Evolutionary conservation across 148 eudicot genomes (phyloP).

Genomic region (Silene uniflora): DNA sequence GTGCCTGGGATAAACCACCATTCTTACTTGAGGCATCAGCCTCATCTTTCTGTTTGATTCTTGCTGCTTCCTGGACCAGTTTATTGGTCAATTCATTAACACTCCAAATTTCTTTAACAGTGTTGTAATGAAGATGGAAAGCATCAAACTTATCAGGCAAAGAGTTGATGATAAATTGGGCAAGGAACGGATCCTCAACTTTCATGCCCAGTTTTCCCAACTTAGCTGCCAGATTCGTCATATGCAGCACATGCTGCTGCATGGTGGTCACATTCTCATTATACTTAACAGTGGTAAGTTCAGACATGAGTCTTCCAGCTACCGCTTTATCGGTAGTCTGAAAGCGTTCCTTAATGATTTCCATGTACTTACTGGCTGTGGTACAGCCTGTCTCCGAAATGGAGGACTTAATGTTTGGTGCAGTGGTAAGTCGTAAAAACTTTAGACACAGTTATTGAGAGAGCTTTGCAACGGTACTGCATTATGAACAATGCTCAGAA

Average conservation of each 20-base stretch:
- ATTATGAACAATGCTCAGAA: no score
- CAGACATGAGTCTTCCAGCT: slow-evolving; percentile 3
- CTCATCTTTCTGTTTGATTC: slow-evolving; percentile 2
- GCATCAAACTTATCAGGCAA: not conserved
- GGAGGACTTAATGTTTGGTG: no score
- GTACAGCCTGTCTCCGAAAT: no score
- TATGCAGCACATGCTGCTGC: not conserved
- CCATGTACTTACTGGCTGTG: slow-evolving; percentile 22
- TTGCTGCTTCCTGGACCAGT: not conserved
- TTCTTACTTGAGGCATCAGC: not conserved
- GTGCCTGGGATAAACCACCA: slow-evolving; percentile 1
- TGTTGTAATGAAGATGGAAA: not conserved
- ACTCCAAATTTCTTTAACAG: not conserved
- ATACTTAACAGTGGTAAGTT: slow-evolving; percentile 1
- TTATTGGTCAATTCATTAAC: not conserved
- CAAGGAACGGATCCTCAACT: not conserved
- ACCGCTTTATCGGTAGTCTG: slow-evolving; percentile 6
- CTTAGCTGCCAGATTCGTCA: slow-evolving; percentile 1
- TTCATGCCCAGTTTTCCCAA: slow-evolving; percentile 2
- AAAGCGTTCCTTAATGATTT: slow-evolving; percentile 2
- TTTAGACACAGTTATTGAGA: no score
- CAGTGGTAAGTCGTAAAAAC: no score
- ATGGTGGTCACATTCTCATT: not conserved
- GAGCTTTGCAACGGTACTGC: no score
- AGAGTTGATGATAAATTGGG: not conserved